Conservation (phyloP, 331 rosid species). For the Ulmus americana region DNA sequence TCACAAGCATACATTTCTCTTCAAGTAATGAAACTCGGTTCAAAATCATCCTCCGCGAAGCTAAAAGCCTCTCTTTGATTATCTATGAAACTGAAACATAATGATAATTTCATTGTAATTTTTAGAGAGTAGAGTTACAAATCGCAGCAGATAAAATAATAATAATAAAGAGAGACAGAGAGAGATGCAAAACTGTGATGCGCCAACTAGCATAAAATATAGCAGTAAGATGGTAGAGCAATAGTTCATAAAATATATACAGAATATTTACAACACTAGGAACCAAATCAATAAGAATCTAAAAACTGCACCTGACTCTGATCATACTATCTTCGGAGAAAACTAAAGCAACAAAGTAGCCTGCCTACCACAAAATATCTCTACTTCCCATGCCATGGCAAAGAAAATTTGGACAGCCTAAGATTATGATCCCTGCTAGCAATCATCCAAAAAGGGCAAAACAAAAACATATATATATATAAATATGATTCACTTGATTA, state of each 20-base stretch:
- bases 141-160: not conserved
- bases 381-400: not conserved
- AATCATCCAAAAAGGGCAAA: constrained; percentile 19
- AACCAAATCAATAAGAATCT: constrained; percentile 13
- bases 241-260: constrained; percentile 26
- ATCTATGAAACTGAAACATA: not conserved
- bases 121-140: too few species aligned
- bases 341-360: constrained; percentile 15
- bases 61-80: not conserved
- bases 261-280: constrained; percentile 25
- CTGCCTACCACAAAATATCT: constrained; percentile 4
- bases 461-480: not conserved
- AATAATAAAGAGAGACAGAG: not conserved
- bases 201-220: not conserved
- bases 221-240: constrained; percentile 4
- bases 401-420: too few species aligned
- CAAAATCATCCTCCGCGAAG: too few species aligned
- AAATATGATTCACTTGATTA: constrained; percentile 15
- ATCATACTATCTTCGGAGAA: constrained; percentile 10
- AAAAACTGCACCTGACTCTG: constrained; percentile 8
- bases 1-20: too few species aligned
- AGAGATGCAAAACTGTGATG: not conserved
- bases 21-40: too few species aligned
- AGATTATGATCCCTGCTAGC: constrained; percentile 19
- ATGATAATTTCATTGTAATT: not conserved